Evolutionary conservation across 352 stramenopile genomes (phyloP).

Genomic region (Phytophthora ohioensis): DNA sequence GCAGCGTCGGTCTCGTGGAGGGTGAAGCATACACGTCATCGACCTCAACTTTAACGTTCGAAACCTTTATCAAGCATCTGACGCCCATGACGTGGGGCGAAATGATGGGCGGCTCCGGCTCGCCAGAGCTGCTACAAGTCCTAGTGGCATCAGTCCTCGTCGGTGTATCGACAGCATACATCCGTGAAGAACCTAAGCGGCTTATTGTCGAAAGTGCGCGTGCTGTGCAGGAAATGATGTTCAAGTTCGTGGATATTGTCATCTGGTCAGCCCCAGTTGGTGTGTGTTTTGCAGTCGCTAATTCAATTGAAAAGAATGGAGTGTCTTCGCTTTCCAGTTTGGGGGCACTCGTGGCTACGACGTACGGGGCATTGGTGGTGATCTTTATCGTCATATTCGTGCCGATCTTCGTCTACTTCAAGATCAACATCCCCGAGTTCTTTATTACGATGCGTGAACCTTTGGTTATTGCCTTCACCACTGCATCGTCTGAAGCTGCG

Average conservation of each 20-base stretch:
- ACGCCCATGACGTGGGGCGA: constrained; percentile 64
- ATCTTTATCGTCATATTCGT: constrained; percentile 49
- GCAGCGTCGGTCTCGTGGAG: constrained; percentile 36
- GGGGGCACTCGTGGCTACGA: constrained; percentile 39
- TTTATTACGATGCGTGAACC: constrained; percentile 47
- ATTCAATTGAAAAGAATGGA: constrained; percentile 50
- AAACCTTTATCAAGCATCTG: constrained; percentile 53
- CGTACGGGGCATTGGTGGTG: constrained; percentile 32
- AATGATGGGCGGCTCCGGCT: constrained; percentile 58
- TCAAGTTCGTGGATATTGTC: constrained; percentile 61
- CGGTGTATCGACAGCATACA: constrained; percentile 40
- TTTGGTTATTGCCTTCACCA: constrained; percentile 54
- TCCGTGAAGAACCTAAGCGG: constrained; percentile 38
- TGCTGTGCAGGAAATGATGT: constrained; percentile 59
- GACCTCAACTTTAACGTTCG: constrained; percentile 44
- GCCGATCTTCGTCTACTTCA: constrained; percentile 53
- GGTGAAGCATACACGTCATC: constrained; percentile 35
- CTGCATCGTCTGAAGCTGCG: constrained; percentile 53
- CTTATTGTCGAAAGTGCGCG: constrained; percentile 39
- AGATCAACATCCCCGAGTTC: constrained; percentile 51
- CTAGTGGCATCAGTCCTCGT: constrained; percentile 48
- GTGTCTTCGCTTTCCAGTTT: constrained; percentile 40
- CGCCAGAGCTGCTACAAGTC: constrained; percentile 55
- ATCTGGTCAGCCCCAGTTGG: constrained; percentile 55
- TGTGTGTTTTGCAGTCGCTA: constrained; percentile 55